phyloP scores from a whole-genome alignment of 2,329 filamentous ascomycete species.

The Scortechinia acanthostroma region DNA sequence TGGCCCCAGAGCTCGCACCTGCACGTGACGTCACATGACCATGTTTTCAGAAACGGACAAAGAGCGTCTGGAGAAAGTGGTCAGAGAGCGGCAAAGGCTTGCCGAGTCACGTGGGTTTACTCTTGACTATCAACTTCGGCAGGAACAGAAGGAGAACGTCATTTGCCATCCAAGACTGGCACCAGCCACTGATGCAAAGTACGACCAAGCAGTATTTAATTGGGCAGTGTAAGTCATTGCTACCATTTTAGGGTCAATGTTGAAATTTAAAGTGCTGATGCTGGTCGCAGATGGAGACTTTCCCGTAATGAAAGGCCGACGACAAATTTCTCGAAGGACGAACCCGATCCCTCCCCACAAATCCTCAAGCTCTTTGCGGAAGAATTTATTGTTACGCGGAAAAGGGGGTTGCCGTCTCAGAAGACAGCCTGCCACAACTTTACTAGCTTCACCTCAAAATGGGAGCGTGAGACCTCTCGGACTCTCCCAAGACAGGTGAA shows the following conservation, averaged over 20 bases:
- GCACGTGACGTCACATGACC: no score
- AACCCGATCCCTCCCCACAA: not conserved
- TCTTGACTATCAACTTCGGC: not conserved
- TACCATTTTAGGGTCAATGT: no score
- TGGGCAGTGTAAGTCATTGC: not conserved
- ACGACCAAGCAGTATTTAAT: not conserved
- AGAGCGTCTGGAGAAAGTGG: no score
- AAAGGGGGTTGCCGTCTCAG: not conserved
- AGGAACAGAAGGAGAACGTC: not conserved
- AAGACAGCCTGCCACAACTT: not conserved
- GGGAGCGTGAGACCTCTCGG: not conserved
- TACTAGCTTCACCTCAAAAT: not conserved
- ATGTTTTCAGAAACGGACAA: no score
- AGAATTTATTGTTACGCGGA: not conserved
- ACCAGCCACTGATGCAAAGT: not conserved
- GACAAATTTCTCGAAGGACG: not conserved
- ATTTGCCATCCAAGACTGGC: not conserved
- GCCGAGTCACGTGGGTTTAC: not conserved
- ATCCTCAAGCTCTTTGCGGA: not conserved
- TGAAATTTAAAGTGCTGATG: not conserved
- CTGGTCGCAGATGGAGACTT: not conserved
- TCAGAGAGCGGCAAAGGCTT: not conserved
- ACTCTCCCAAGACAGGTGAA: not conserved
- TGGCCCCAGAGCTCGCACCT: no score
- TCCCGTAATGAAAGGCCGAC: not conserved